These are phyloP conservation scores for Centella asiatica DNA, from an alignment of 129 eudicot genomes.

Conservation along the genomic window DNA sequence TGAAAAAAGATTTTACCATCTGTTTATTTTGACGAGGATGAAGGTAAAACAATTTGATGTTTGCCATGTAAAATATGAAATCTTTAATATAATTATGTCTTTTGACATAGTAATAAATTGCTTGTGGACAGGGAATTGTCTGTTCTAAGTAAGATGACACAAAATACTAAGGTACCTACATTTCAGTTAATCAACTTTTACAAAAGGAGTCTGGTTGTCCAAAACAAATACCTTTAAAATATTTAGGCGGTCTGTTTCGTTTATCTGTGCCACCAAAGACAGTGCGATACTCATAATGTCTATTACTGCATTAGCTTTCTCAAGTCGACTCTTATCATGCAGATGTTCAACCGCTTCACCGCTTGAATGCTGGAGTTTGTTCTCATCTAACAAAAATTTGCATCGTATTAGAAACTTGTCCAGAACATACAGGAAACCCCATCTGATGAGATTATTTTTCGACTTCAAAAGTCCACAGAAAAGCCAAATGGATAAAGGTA, in stretches of 20 bases:
- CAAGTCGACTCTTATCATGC: slow-evolving; percentile 60
- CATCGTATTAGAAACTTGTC: slow-evolving; percentile 88
- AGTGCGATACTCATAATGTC: slow-evolving; percentile 88
- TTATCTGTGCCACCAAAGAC: slow-evolving; percentile 87
- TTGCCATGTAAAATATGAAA: neutral
- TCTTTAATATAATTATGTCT: neutral
- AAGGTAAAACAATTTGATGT: no score
- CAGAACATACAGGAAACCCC: slow-evolving; percentile 86
- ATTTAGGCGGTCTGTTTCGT: slow-evolving; percentile 91
- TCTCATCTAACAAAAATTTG: slow-evolving; percentile 85
- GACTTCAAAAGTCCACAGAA: slow-evolving; percentile 94
- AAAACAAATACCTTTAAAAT: slow-evolving; percentile 64
- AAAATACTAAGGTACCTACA: neutral
- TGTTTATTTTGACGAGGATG: no score
- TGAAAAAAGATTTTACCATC: no score
- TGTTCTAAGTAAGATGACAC: neutral
- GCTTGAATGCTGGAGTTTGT: slow-evolving; percentile 51
- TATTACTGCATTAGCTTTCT: slow-evolving; percentile 89
- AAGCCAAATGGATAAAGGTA: slow-evolving; percentile 87
- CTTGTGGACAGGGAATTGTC: neutral
- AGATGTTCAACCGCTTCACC: slow-evolving; percentile 29
- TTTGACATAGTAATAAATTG: neutral
- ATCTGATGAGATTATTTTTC: slow-evolving; percentile 62
- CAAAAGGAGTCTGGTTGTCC: neutral
- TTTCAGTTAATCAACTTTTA: neutral